Evolutionary conservation across 2,329 filamentous ascomycete species (phyloP), one percentile per base, ranked within the genome.

Genomic region (Zasmidium cellare): DNA sequence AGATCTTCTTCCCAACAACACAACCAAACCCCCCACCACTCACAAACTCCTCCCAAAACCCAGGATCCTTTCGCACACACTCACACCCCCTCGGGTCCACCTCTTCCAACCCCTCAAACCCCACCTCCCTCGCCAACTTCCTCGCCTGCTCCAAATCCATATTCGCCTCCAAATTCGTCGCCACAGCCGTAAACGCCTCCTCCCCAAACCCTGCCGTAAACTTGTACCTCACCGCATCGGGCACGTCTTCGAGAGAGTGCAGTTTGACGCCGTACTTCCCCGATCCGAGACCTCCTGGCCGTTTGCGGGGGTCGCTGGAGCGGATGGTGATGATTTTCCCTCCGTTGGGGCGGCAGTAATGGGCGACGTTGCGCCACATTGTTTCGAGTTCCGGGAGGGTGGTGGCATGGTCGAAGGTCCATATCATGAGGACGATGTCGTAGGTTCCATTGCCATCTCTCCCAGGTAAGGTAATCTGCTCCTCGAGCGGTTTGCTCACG

Each of bases 361-460:
- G 14, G 6, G 25, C 28, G 2, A 23, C 28, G 24, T 56, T 56
- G 18, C 12, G 24, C 53, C 53, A 56, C 53, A 56, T 56, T 7
- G 20, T 38, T 22, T 56, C 47, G 9, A 56, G 23, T 31, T 50
- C 53, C 16, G n/a, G 16, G 2, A 18, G 22, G 5, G 35, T 41
- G 11, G 28, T 45, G 12, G 53, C 53, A 16, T 56, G 53, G 35
- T 56, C 53, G 31, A 56, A 56, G 3, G 24, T 46, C 19, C 53
- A 35, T 1, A 25, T 45, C 35, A 44, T 41, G 18, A 56, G n/a
- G n/a, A 56, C 31, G 7, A 49, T n/a, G 23, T 56, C 53, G 35
- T 56, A 56, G 14, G 20, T 22, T 7, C 19, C 25, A 3, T 22
- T 22, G 9, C 25, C 44, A 1, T 22, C 45, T 22, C 45, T 46